Base-by-base conservation (phyloP, 768 basidiomycete species). In the Daedalea quercina region DNA sequence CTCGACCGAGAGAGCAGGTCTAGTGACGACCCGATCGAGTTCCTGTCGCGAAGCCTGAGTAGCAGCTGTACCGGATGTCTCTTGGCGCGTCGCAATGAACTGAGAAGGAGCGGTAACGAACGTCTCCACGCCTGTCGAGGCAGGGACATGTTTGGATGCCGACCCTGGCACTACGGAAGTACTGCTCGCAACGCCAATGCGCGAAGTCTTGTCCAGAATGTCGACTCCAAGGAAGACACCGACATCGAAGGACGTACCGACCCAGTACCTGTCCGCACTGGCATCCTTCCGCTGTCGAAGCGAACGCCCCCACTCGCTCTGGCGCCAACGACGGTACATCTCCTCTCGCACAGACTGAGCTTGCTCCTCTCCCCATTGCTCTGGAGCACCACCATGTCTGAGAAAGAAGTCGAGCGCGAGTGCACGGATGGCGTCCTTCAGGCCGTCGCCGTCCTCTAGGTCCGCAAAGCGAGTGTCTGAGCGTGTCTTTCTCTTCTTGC, bases 191-290 rank as follows among this genome's bases (percentile, higher is more conserved):
- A 15, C n/a, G 26, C 17, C 12, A 26, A 43, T n/a, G 24, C 47
- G 24, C 23, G 46, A 51, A 52, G 52, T 19, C 43, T 70, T 70
- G 42, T 76, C 69, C 46, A 84, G 69, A 28, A 86, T 69, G 55
- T 81, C 77, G 47, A 90, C 75, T 11, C 87, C 90, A 34, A 90
- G 70, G 55, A 92, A 76, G n/a, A 76, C 76, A 2, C 90, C 90
- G 34, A 92, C 73, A 60, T 89, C 85, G 56, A 92, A 92, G 54
- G 82, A 87, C 22, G 74, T 74, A 24, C 90, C 87, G 25, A 87
- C 76, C 86, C 87, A 90, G 20, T 68, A 72, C 20, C 60, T 56
- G 23, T 66, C 60, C 1, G 40, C 56, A 47, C 68, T 71, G 23
- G 63, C 59, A 47, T 65, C 65, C 19, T 69, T 69, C 50, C 73